Conservation (phyloP, 176 grass and related monocot species). For the Olyra latifolia region DNA sequence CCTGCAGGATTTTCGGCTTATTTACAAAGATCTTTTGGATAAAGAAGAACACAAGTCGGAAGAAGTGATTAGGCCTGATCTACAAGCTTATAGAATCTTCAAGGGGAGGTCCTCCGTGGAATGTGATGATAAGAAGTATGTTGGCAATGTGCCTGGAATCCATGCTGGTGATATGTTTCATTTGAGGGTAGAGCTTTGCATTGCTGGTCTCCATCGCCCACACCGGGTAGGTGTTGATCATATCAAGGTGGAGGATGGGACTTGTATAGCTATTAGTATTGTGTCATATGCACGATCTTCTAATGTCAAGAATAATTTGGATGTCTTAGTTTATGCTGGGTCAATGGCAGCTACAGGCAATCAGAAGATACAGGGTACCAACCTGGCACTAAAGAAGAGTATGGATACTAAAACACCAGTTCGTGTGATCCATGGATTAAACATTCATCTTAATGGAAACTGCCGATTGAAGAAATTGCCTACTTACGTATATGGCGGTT, state of each 20-base stretch:
- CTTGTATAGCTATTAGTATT: conserved; percentile 59
- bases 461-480: conserved; percentile 41
- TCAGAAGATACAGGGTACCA: conserved; percentile 58
- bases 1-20: conserved; percentile 52
- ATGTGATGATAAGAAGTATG: conserved; percentile 50
- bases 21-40: conserved; percentile 52
- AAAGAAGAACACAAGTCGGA: conserved; percentile 41
- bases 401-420: conserved; percentile 78
- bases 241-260: conserved; percentile 50
- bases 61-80: conserved; percentile 33
- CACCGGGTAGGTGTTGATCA: conserved; percentile 54
- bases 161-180: conserved; percentile 75
- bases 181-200: conserved; percentile 68
- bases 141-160: conserved; percentile 73
- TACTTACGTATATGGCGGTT: conserved; percentile 73
- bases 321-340: conserved; percentile 65
- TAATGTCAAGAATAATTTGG: conserved; percentile 58
- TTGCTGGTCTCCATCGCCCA: conserved; percentile 74
- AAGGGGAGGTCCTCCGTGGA: conserved; percentile 42
- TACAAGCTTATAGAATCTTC: conserved; percentile 64
- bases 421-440: conserved; percentile 71
- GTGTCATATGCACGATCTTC: conserved; percentile 47
- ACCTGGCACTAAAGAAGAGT: conserved; percentile 70
- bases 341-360: conserved; percentile 34
- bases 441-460: conserved; percentile 18